Conservation (phyloP, 352 stramenopile species). For the Phytophthora citricola region DNA sequence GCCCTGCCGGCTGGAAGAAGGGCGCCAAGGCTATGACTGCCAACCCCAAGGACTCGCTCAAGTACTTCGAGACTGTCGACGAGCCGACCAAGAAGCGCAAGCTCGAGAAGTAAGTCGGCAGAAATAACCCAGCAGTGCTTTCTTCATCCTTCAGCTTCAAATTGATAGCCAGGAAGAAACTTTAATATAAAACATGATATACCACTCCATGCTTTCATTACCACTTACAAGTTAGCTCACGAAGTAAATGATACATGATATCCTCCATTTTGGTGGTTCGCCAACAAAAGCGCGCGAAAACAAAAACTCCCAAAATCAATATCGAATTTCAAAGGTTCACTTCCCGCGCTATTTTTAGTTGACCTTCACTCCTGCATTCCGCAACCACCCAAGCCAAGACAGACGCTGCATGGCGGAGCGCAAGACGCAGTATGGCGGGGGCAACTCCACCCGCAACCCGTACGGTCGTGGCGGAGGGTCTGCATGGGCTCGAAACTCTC, state of each 20-base stretch:
- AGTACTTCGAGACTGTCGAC: conserved; percentile 74
- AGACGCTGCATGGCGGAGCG: conserved; percentile 18
- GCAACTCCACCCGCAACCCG: conserved; percentile 43
- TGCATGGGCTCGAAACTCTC: conserved; percentile 73
- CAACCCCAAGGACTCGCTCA: conserved; percentile 74
- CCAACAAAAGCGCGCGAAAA: background rate
- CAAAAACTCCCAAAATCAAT: background rate
- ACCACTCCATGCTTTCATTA: background rate
- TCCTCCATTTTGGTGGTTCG: background rate
- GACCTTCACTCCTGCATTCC: conserved; percentile 25
- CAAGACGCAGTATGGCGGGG: conserved; percentile 23
- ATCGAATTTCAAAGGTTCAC: background rate
- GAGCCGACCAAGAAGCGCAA: conserved; percentile 45
- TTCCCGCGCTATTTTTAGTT: conserved; percentile 21
- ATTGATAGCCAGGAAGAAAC: background rate
- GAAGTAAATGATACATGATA: background rate
- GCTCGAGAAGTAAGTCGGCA: conserved; percentile 20
- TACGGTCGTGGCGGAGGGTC: conserved; percentile 51
- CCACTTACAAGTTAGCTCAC: too few species aligned
- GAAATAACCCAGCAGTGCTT: background rate
- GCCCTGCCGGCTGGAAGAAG: conserved; percentile 93
- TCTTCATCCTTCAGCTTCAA: background rate
- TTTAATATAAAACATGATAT: conserved; percentile 3
- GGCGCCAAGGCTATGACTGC: conserved; percentile 88
- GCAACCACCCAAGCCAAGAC: conserved; percentile 17